Evolutionary conservation across 83 land plant genomes (phyloP).

Genomic region (Thuja plicata): DNA sequence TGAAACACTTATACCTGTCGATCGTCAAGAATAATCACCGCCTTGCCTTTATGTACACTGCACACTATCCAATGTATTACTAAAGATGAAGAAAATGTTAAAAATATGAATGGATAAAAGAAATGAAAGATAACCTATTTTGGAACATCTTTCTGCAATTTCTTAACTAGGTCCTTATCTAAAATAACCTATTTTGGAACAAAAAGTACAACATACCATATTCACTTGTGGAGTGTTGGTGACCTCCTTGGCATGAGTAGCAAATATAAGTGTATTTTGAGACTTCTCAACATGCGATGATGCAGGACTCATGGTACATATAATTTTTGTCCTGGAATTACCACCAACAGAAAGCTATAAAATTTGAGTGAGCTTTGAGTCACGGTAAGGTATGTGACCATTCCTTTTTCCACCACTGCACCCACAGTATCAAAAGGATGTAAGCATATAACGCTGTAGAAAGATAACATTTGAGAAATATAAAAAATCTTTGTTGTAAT

Average conservation of each 20-base stretch:
- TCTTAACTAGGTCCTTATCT: conserved; percentile 87
- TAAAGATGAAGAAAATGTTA: no score
- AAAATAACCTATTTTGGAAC: conserved; percentile 73
- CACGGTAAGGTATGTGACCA: conserved; percentile 92
- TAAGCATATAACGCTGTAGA: conserved; percentile 1
- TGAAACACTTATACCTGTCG: no score
- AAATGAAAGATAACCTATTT: no score
- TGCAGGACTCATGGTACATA: no score
- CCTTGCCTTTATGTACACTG: no score
- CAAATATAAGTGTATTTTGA: no score
- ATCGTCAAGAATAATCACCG: no score
- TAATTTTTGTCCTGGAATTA: conserved; percentile 94
- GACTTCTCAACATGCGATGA: no score
- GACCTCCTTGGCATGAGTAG: no score
- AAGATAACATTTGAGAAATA: not conserved
- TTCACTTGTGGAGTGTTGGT: conserved; percentile 93
- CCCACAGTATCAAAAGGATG: not conserved
- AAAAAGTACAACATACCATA: conserved; percentile 52
- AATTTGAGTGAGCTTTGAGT: conserved; percentile 97
- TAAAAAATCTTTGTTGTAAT: no score
- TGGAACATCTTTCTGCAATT: conserved; percentile 93
- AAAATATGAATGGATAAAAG: no score
- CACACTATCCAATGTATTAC: no score
- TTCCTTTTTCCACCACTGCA: conserved; percentile 82
- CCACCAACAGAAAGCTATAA: conserved; percentile 97